These are phyloP conservation scores for Teunomyces barrocoloradensis DNA, from an alignment of 805 yeast genomes.

Conservation along the genomic window DNA sequence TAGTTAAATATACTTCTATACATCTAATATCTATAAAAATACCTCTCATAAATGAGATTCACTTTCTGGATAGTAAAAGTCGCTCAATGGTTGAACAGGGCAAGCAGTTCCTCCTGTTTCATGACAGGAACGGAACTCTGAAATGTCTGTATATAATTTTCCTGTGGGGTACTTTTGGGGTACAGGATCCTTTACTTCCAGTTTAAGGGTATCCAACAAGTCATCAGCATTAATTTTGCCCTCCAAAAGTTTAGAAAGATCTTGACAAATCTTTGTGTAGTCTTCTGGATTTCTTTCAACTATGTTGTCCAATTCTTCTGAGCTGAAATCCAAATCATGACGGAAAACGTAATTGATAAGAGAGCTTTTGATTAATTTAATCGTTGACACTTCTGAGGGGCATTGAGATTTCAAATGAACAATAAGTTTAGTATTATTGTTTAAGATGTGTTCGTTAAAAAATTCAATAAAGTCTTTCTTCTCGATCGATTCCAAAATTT, in stretches of 20 bases:
- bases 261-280: slow-evolving; percentile 11
- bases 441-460: slow-evolving; percentile 43
- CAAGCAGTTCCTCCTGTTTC: slow-evolving; percentile 59
- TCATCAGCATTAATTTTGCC: slow-evolving; percentile 15
- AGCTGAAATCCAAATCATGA: slow-evolving; percentile 19
- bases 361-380: slow-evolving; percentile 24
- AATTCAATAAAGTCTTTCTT: slow-evolving; percentile 57
- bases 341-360: slow-evolving; percentile 25
- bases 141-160: slow-evolving; percentile 40
- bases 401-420: slow-evolving; percentile 55
- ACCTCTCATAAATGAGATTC: slow-evolving; percentile 15
- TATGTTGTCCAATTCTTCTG: slow-evolving; percentile 23
- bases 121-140: slow-evolving; percentile 54
- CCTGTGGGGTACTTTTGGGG: slow-evolving; percentile 52
- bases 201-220: slow-evolving; percentile 15
- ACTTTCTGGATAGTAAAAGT: slow-evolving; percentile 22
- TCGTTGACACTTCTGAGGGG: slow-evolving; percentile 15
- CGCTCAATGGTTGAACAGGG: slow-evolving; percentile 39
- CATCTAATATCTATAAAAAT: background rate
- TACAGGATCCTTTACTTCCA: slow-evolving; percentile 22
- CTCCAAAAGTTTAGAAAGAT: slow-evolving; percentile 22
- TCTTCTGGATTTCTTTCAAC: slow-evolving; percentile 12
- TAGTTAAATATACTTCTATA: background rate
- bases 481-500: slow-evolving; percentile 49
- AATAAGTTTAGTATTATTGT: slow-evolving; percentile 17